Evolutionary conservation across 169 alveolate genomes (phyloP).

Genomic region (Cryptosporidium muris): DNA sequence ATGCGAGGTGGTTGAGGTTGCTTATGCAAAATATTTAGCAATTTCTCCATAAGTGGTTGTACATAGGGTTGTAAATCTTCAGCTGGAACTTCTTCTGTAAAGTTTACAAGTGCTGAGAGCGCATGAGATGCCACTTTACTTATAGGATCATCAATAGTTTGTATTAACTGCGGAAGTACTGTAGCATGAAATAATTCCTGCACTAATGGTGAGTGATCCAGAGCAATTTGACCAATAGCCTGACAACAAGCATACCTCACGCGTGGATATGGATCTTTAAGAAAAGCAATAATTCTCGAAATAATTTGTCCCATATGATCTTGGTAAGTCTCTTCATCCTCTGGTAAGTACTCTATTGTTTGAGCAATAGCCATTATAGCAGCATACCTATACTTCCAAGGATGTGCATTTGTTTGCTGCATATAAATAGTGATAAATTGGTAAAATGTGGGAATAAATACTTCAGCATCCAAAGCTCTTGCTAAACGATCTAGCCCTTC

Average conservation of each 20-base stretch:
- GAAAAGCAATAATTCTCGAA: constrained; percentile 80
- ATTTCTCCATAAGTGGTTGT: constrained; percentile 81
- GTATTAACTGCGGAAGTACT: constrained; percentile 82
- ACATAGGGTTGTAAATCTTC: constrained; percentile 83
- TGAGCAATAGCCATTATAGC: constrained; percentile 88
- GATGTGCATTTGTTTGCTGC: constrained; percentile 80
- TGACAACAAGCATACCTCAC: constrained; percentile 92
- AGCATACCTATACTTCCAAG: constrained; percentile 86
- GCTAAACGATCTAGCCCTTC: constrained; percentile 86
- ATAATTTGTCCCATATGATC: constrained; percentile 83
- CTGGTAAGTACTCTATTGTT: constrained; percentile 84
- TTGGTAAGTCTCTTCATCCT: constrained; percentile 81
- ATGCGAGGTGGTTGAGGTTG: constrained; percentile 72
- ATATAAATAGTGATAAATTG: constrained; percentile 77
- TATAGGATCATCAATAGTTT: constrained; percentile 84
- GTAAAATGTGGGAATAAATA: constrained; percentile 80
- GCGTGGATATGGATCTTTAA: constrained; percentile 85
- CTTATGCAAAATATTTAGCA: constrained; percentile 79
- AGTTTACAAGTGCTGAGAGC: constrained; percentile 89
- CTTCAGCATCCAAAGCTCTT: constrained; percentile 83
- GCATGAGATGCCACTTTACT: constrained; percentile 90
- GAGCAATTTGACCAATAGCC: constrained; percentile 89
- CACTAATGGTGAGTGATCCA: constrained; percentile 89
- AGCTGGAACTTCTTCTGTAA: constrained; percentile 88
- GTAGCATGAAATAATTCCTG: constrained; percentile 77